Evolutionary conservation across 176 grass and related monocot genomes (phyloP).

Genomic region (Eragrostis curvula): DNA sequence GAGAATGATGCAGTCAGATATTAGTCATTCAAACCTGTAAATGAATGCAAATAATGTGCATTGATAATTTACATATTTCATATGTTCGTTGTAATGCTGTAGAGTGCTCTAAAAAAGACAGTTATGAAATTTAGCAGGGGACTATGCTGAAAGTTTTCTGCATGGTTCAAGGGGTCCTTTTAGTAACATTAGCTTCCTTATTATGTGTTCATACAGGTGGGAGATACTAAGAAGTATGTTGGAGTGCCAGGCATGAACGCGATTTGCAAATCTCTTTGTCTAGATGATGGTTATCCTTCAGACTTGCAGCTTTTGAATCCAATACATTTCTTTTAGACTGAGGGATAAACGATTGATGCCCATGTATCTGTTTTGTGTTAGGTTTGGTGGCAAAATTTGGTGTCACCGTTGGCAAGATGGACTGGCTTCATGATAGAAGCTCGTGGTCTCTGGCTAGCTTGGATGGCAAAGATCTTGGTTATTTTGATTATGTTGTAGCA

Average conservation of each 20-base stretch:
- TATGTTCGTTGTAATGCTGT: background rate
- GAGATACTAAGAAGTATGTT: slow-evolving; percentile 72
- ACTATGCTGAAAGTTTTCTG: background rate
- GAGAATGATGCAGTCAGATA: background rate
- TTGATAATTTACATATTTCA: background rate
- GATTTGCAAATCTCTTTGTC: slow-evolving; percentile 88
- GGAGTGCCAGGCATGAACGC: slow-evolving; percentile 89
- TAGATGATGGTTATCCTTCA: slow-evolving; percentile 65
- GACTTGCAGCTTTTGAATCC: background rate
- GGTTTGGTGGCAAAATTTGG: slow-evolving; percentile 87
- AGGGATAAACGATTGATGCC: background rate
- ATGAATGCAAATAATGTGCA: slow-evolving; percentile 6
- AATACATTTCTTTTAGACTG: background rate
- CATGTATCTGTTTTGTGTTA: slow-evolving; percentile 38
- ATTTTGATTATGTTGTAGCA: slow-evolving; percentile 82
- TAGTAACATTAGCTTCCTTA: slow-evolving; percentile 4
- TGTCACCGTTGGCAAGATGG: slow-evolving; percentile 77
- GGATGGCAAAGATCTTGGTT: slow-evolving; percentile 75
- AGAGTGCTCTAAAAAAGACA: background rate
- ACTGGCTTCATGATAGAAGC: slow-evolving; percentile 72
- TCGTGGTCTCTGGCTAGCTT: slow-evolving; percentile 83
- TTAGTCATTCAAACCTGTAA: background rate
- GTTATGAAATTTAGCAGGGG: background rate
- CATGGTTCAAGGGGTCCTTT: background rate
- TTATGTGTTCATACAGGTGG: slow-evolving; percentile 53